phyloP scores from a whole-genome alignment of 2,329 filamentous ascomycete genomes.

The Trichoderma pleuroti region DNA sequence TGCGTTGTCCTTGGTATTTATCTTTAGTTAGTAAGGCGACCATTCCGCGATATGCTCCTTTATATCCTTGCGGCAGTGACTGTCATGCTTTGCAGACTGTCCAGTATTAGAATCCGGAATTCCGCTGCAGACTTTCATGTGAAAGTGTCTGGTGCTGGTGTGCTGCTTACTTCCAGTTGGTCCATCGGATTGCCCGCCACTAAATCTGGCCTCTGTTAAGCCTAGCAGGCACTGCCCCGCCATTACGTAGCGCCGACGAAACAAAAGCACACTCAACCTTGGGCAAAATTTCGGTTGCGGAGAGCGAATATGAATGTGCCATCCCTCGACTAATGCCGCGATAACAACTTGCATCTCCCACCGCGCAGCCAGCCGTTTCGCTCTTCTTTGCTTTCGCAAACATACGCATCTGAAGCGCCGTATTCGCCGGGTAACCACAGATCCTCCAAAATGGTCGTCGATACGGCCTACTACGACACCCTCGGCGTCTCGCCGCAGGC shows the following conservation, averaged over 20 bases:
- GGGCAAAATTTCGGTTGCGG: constrained; percentile 19
- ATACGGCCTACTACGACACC: constrained; percentile 84
- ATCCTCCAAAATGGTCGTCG: constrained; percentile 68
- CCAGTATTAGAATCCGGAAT: background rate
- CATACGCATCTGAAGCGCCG: background rate
- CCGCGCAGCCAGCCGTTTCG: background rate
- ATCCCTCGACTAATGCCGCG: background rate
- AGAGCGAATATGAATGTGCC: constrained; percentile 19
- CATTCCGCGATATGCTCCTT: background rate
- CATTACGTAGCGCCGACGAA: constrained; percentile 31
- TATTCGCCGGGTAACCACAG: background rate
- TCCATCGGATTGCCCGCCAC: background rate
- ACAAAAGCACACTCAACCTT: background rate
- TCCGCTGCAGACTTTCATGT: background rate
- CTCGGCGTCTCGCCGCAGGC: constrained; percentile 81
- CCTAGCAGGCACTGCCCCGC: constrained; percentile 31
- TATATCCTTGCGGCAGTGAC: background rate
- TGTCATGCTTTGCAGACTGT: background rate
- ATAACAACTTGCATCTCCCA: background rate
- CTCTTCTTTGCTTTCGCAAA: background rate
- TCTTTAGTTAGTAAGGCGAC: background rate
- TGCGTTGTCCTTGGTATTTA: background rate
- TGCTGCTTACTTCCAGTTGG: background rate
- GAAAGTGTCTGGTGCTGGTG: background rate
- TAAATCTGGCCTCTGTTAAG: background rate